phyloP scores from a whole-genome alignment of 1,139 yeast species.

The Trichomonascaceae sp. region DNA sequence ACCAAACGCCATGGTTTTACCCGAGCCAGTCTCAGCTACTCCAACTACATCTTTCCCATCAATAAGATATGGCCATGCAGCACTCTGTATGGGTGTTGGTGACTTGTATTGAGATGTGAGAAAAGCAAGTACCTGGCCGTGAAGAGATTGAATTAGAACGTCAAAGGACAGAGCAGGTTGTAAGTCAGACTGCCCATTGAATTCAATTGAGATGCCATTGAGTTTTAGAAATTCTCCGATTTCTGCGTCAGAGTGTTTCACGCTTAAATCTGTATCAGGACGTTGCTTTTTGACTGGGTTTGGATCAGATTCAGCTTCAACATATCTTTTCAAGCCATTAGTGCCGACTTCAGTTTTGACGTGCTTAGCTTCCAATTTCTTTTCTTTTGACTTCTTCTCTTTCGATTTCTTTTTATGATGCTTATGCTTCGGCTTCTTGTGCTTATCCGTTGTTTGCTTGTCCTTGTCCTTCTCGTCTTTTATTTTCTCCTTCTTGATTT shows the following conservation, averaged over 20 bases:
- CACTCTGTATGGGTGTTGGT: slow-evolving; percentile 97
- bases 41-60: slow-evolving; percentile 85
- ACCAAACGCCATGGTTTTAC: slow-evolving; percentile 96
- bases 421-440: slow-evolving; percentile 43
- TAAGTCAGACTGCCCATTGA: slow-evolving; percentile 44
- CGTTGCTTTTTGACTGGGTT: not conserved
- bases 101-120: slow-evolving; percentile 57
- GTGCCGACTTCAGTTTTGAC: slow-evolving; percentile 39
- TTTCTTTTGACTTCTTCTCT: slow-evolving; percentile 37
- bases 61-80: slow-evolving; percentile 89
- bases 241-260: slow-evolving; percentile 31
- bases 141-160: slow-evolving; percentile 49
- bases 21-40: slow-evolving; percentile 98
- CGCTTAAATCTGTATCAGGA: not conserved
- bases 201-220: slow-evolving; percentile 79
- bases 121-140: slow-evolving; percentile 47
- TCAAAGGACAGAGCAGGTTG: slow-evolving; percentile 70
- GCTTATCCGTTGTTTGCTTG: slow-evolving; percentile 39
- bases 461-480: slow-evolving; percentile 26
- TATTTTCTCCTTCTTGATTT: slow-evolving; percentile 21
- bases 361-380: slow-evolving; percentile 41
- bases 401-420: slow-evolving; percentile 36
- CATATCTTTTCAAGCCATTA: slow-evolving; percentile 32
- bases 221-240: slow-evolving; percentile 58
- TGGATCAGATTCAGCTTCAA: slow-evolving; percentile 18